Base-by-base conservation (phyloP, 2,329 filamentous ascomycete species). In the Ophiostoma perfectum region DNA sequence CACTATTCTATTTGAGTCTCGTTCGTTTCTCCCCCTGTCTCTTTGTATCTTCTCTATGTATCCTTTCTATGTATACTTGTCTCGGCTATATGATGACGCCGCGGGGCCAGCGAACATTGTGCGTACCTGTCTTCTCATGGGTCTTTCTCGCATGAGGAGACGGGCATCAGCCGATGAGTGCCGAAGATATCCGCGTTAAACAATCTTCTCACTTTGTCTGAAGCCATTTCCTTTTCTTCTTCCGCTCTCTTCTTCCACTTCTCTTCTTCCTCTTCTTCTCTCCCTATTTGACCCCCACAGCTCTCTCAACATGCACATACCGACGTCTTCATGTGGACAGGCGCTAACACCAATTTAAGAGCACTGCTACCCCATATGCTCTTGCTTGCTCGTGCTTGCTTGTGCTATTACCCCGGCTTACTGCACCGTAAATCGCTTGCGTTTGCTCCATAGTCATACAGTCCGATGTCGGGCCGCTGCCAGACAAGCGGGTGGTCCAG, bases 121-220 rank as follows among this genome's bases (percentile, higher is more conserved):
- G 38, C 41, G 41, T 27, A 42, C 7, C 11, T 45, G 5, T 42
- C 39, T 42, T 63, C 39, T 18, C 49, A 45, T 27, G 18, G 49
- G 14, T 11, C 27, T 55, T 55, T 3, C 14, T 55, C n/a, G 27
- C 27, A 27, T 27, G 12, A 27, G 7, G 11, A 38, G 58, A n/a
- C 6, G 11, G 39, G 60, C n/a, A 11, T 4, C 38, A 49, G 70
- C 65, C 70, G 68, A 67, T 70, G 72, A 66, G 78, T 83, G 83
- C 76, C 82, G 84, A 81, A 77, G 81, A 82, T 78, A 80, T 82
- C 83, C 84, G 76, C 75, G 74, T 73, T 73, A 72, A 66, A 73
- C 70, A 77, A 78, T 78, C 77, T 78, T 78, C 77, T 78, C 77
- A 78, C 74, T 65, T 14, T 67, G 18, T 72, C 73, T 74, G 72